Base-by-base conservation (phyloP, 257 asterid genomes). In the Orobanche coerulescens region DNA sequence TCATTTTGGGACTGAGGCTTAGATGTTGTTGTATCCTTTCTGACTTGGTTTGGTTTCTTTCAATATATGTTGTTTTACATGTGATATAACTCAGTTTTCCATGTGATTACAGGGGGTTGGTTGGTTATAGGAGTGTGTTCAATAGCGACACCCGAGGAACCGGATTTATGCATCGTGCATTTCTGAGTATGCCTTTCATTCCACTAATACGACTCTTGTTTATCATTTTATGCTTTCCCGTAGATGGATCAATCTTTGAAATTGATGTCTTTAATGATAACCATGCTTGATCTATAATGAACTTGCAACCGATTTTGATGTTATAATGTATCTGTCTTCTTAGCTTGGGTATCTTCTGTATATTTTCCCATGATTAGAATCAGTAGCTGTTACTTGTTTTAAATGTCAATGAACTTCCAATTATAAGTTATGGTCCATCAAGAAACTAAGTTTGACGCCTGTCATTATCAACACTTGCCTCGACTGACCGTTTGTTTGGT, bases 121-220 rank as follows among this genome's bases (percentile, higher is more conserved):
- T 93, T 63, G 99, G 99, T 56, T 93, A 93, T 75, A 81, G 99
- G 83, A 83, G 88, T 55, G 97, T 93, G 73, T 93, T 93, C 86
- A 93, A 89, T 84, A 89, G 95, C 30, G 95, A 62, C 61, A 93
- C 99, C 56, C 90, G 97, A 46, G 99, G 99, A 75, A 81, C 92
- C 40, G 99, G 99, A 71, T 93, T 93, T 72, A 89, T 93, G 99
- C 99, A 93, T 65, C 99, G 99, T 37, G 95, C 99, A 71, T 93
- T 93, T 79, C 76, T 84, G 77, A 74, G 99, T 89, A 93, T 9
- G 81, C 16, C 42, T 71, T 50, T 67, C 30, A 57, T 58, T 6
- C 73, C 18, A 39, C 25, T 44, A 70, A 6, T 62, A 23, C n/a
- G 39, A 20, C 58, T 58, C 43, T 37, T 42, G 24, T 55, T 46